These are phyloP conservation scores for Leccinum fallax DNA, from an alignment of 1,284 basidiomycete genomes.

Conservation along the genomic window DNA sequence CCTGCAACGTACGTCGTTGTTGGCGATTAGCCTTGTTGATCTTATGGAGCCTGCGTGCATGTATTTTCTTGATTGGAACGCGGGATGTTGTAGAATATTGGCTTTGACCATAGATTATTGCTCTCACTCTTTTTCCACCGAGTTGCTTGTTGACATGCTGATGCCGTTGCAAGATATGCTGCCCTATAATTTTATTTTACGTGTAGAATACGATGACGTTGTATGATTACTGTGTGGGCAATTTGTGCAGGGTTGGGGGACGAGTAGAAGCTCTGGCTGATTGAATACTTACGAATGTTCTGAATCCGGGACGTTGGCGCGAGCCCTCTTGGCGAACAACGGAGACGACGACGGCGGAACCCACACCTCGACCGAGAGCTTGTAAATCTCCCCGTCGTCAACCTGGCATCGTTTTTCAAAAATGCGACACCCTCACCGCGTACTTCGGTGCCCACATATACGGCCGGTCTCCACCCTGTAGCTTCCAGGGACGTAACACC, in stretches of 20 bases:
- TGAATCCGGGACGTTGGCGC: constrained; percentile 9
- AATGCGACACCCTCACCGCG: constrained; percentile 45
- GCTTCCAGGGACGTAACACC: constrained; percentile 50
- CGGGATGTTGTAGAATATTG: constrained; percentile 35
- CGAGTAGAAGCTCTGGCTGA: not conserved
- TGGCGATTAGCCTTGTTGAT: not conserved
- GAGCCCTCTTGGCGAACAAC: constrained; percentile 10
- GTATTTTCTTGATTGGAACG: constrained; percentile 39
- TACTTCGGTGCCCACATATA: constrained; percentile 52
- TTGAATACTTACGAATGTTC: not conserved
- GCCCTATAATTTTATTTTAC: constrained; percentile 36
- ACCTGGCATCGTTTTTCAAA: constrained; percentile 47
- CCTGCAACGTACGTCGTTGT: constrained; percentile 6
- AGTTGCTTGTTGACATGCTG: constrained; percentile 26
- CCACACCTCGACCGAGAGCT: not conserved
- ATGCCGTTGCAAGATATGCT: constrained; percentile 29
- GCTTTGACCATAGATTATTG: constrained; percentile 36
- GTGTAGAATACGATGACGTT: constrained; percentile 34
- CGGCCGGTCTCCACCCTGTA: constrained; percentile 55
- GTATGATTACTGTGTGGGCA: constrained; percentile 30
- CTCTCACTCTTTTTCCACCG: constrained; percentile 3
- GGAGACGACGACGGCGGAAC: constrained; percentile 12
- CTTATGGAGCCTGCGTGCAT: constrained; percentile 27
- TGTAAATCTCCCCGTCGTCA: constrained; percentile 20
- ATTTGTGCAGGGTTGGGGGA: constrained; percentile 26